These are phyloP conservation scores for Reutealis trisperma DNA, from an alignment of 345 rosid species.

Conservation along the genomic window DNA sequence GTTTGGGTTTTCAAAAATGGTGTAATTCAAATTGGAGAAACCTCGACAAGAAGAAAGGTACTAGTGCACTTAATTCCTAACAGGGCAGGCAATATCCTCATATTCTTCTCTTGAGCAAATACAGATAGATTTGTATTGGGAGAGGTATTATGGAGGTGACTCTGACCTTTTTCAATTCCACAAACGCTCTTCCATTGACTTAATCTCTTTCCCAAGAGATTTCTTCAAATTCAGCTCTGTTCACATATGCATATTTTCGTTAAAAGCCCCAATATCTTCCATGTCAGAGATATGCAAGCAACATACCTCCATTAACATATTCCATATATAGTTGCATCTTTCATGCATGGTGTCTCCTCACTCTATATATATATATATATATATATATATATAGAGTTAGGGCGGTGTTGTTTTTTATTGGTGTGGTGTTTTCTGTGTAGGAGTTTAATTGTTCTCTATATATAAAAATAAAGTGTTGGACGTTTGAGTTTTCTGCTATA, in stretches of 20 bases:
- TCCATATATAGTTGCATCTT: too few species aligned
- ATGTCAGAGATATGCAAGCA: conserved; percentile 53
- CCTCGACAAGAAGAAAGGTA: conserved; percentile 51
- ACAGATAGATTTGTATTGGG: conserved; percentile 71
- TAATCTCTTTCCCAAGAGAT: conserved; percentile 85
- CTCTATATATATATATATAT: too few species aligned
- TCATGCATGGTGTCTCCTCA: too few species aligned
- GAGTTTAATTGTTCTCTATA: neutral
- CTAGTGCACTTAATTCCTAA: conserved; percentile 62
- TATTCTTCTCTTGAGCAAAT: conserved; percentile 65
- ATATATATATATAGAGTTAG: too few species aligned
- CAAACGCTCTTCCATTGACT: conserved; percentile 76
- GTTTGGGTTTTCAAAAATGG: conserved; percentile 83
- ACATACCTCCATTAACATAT: too few species aligned
- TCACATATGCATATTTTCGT: conserved; percentile 81
- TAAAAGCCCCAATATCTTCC: conserved; percentile 82
- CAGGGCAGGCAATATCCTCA: conserved; percentile 60
- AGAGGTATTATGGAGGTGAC: conserved; percentile 69
- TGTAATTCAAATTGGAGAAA: conserved; percentile 63
- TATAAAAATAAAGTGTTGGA: too few species aligned
- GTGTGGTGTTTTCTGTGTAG: too few species aligned
- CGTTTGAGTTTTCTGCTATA: too few species aligned
- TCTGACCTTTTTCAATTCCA: conserved; percentile 76
- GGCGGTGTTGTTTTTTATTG: too few species aligned
- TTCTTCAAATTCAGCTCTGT: conserved; percentile 78